Evolutionary conservation across 257 asterid species (phyloP).

Genomic region (Penstemon barbatus): DNA sequence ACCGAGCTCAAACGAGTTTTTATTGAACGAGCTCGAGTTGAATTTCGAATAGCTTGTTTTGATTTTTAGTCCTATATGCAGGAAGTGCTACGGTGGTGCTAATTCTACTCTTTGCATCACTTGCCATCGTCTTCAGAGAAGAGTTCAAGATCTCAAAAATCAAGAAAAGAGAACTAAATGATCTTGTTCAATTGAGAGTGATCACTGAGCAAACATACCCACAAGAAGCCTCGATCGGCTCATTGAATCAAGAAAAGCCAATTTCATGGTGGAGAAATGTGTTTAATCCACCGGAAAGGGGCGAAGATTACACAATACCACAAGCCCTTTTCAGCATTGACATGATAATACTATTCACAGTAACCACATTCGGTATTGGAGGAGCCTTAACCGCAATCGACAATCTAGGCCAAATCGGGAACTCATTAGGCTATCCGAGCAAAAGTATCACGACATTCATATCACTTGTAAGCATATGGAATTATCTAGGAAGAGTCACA

Average conservation of each 20-base stretch:
- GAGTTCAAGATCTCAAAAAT: slow-evolving; percentile 36
- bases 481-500: slow-evolving; percentile 33
- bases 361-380: slow-evolving; percentile 31
- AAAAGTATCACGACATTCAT: slow-evolving; percentile 29
- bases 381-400: slow-evolving; percentile 32
- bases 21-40: no score
- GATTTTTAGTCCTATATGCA: no score
- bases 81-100: slow-evolving; percentile 42
- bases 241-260: slow-evolving; percentile 11
- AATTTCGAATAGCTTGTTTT: no score
- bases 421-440: slow-evolving; percentile 27
- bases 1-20: no score
- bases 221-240: slow-evolving; percentile 12
- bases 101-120: slow-evolving; percentile 39
- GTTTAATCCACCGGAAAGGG: slow-evolving; percentile 27
- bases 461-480: slow-evolving; percentile 37
- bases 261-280: slow-evolving; percentile 36
- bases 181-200: slow-evolving; percentile 15
- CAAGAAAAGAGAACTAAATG: slow-evolving; percentile 11
- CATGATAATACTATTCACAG: slow-evolving; percentile 31
- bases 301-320: slow-evolving; percentile 34
- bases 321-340: slow-evolving; percentile 33
- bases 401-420: slow-evolving; percentile 35
- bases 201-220: background rate
- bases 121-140: slow-evolving; percentile 39